Evolutionary conservation across 352 stramenopile species (phyloP), one percentile per base, ranked within the genome.

Genomic region (Thalassiosira exigua): DNA sequence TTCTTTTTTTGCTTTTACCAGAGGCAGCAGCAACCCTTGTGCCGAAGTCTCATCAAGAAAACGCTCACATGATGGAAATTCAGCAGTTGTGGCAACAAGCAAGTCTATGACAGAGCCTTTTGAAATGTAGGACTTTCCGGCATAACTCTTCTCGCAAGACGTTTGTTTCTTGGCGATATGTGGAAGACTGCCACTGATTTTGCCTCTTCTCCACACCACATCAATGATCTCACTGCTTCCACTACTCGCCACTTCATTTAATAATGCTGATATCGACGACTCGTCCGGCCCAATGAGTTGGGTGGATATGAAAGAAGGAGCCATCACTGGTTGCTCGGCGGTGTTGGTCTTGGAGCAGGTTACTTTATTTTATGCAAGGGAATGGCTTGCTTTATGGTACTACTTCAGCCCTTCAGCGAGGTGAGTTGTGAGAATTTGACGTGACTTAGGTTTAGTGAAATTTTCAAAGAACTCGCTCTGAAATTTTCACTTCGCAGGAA

Each of bases 131-230:
- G 32, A 19, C 22, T n/a, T 22, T 19, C n/a, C 21, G 21, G 29
- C 5, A n/a, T 44, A 17, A n/a, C 27, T 1, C 14, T 27, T 4
- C 39, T 69, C 59, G 5, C 29, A 11, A 2, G 17, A 11, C 2
- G 39, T 17, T 21, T 69, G 59, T 9, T 44, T 24, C 26, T n/a
- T 9, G 14, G 59, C 59, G 17, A 24, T 27, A 69, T 39, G n/a
- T n/a, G n/a, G n/a, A n/a, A n/a, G 14, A 3, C 39, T 14, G 42
- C 12, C 42, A 4, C 3, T 39, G 3, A 4, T 26, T 4, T 9
- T 42, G 21, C 53, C 42, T 19, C 42, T 39, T n/a, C 42, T 56
- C 42, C 59, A 58, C 39, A 69, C 42, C 21, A 69, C 42, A 69
- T 69, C 42, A 58, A 69, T 69, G 3, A 69, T 46, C 14, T 58